Evolutionary conservation across 2,329 filamentous ascomycete genomes (phyloP).

Genomic region (Colletotrichum sidae): DNA sequence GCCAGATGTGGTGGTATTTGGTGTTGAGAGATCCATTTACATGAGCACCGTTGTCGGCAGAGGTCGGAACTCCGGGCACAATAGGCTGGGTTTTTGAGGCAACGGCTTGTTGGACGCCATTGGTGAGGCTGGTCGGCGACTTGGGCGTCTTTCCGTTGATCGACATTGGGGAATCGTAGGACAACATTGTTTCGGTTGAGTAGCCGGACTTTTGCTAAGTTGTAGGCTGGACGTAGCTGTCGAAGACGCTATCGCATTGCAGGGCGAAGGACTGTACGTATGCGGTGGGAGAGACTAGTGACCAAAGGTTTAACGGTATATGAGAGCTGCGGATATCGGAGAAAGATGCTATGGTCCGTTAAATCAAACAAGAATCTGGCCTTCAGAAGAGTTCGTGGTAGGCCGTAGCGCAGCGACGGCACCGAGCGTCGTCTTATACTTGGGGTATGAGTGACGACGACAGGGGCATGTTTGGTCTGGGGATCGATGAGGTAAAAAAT

Average conservation of each 20-base stretch:
- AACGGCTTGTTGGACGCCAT: conserved; percentile 41
- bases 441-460: conserved; percentile 24
- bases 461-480: conserved; percentile 17
- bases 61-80: conserved; percentile 29
- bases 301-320: not conserved
- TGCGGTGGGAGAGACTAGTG: not conserved
- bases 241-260: conserved; percentile 27
- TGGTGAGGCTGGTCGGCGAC: conserved; percentile 43
- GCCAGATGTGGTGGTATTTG: conserved; percentile 77
- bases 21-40: conserved; percentile 45
- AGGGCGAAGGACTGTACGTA: not conserved
- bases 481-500: conserved; percentile 36
- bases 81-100: conserved; percentile 42
- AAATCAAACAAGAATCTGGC: no score
- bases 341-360: no score
- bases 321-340: not conserved
- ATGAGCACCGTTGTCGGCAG: conserved; percentile 45
- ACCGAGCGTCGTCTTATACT: conserved; percentile 35
- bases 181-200: conserved; percentile 55
- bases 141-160: conserved; percentile 53
- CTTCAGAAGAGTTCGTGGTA: no score
- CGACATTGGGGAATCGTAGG: conserved; percentile 60
- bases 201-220: not conserved
- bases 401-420: conserved; percentile 4
- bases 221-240: not conserved